These are phyloP conservation scores for Aspergillus luchuensis DNA, from an alignment of 2,329 filamentous ascomycete genomes.

Conservation along the genomic window DNA sequence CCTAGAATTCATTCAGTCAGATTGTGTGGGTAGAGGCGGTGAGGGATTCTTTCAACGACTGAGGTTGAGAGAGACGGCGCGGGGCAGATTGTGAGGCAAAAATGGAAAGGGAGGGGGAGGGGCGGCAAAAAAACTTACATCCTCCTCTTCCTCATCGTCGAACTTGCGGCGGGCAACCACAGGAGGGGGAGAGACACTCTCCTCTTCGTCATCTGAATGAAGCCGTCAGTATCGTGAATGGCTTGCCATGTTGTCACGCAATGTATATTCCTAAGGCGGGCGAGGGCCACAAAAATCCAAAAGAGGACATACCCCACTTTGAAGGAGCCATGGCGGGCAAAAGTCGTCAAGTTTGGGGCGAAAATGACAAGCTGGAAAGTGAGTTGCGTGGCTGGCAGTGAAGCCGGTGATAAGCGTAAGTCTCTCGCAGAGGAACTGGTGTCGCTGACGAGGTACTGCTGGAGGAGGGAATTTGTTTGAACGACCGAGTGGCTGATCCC, in stretches of 20 bases:
- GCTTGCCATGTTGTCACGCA: not conserved
- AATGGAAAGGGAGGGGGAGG: not conserved
- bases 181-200: slow-evolving; percentile 51
- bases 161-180: slow-evolving; percentile 68
- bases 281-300: slow-evolving; percentile 3
- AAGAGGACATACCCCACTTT: slow-evolving; percentile 51
- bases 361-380: slow-evolving; percentile 10
- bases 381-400: not conserved
- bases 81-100: not conserved
- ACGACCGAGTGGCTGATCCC: slow-evolving; percentile 3
- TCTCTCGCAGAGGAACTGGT: slow-evolving; percentile 2
- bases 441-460: slow-evolving; percentile 4
- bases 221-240: slow-evolving; percentile 9
- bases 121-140: slow-evolving; percentile 58
- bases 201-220: slow-evolving; percentile 52
- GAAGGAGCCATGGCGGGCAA: slow-evolving; percentile 47
- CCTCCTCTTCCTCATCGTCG: slow-evolving; percentile 87
- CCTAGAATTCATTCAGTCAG: slow-evolving; percentile 52
- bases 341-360: slow-evolving; percentile 15
- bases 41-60: too few relatives aligned
- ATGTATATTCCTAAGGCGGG: not conserved
- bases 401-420: not conserved
- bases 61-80: not conserved
- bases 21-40: not conserved
- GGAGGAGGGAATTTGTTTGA: slow-evolving; percentile 4